A percentile compares a stretch with the other conserved stretches of the same genome.
Evolutionary conservation across 164 flowering plant genomes (phyloP).

Genomic region (Macadamia integrifolia): DNA sequence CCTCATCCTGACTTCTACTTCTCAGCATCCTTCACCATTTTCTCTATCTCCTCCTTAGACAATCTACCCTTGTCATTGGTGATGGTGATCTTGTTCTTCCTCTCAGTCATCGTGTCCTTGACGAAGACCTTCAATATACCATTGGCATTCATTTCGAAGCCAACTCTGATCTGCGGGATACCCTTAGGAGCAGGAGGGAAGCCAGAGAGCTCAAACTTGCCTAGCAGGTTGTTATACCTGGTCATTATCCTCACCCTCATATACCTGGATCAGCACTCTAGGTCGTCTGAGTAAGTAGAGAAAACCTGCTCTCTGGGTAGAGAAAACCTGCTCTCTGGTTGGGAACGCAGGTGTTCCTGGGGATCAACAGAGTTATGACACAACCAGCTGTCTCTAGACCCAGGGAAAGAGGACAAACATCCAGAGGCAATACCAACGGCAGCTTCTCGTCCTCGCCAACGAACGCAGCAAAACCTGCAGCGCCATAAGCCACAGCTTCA

Average conservation of each 20-base stretch:
- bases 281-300: conserved; percentile 66
- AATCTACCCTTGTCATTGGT: conserved; percentile 32
- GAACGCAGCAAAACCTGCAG: conserved; percentile 73
- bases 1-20: conserved; percentile 71
- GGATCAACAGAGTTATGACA: conserved; percentile 59
- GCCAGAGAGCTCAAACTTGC: conserved; percentile 57
- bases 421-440: conserved; percentile 50
- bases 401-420: conserved; percentile 57
- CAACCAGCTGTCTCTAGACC: conserved; percentile 67
- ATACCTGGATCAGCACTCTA: conserved; percentile 62
- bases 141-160: conserved; percentile 55
- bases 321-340: conserved; percentile 69
- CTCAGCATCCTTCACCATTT: conserved; percentile 13
- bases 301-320: conserved; percentile 68
- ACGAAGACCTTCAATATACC: conserved; percentile 65
- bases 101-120: conserved; percentile 69
- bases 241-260: conserved; percentile 67
- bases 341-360: conserved; percentile 59
- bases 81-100: conserved; percentile 72
- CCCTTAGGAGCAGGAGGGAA: conserved; percentile 66
- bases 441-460: conserved; percentile 67
- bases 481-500: conserved; percentile 80
- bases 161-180: conserved; percentile 53
- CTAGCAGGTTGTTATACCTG: conserved; percentile 57
- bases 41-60: too few relatives aligned